Evolutionary conservation across 2,329 filamentous ascomycete species (phyloP).

Genomic region (Aspergillus pseudoglaucus): DNA sequence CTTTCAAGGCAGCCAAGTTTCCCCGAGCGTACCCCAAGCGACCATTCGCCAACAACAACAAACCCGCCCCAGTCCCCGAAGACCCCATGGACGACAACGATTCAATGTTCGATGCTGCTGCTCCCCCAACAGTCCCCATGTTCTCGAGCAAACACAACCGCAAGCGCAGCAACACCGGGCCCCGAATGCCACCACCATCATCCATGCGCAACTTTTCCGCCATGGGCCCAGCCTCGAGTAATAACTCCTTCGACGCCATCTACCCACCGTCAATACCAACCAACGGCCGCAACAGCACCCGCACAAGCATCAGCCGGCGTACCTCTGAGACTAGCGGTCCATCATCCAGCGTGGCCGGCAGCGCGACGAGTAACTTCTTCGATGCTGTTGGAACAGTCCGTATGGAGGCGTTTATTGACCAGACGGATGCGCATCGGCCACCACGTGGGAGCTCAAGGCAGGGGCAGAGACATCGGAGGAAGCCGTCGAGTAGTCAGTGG

Average conservation of each 20-base stretch:
- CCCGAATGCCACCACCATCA: slow-evolving; percentile 52
- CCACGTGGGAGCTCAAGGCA: too few relatives aligned
- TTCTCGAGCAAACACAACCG: slow-evolving; percentile 59
- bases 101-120: slow-evolving; percentile 38
- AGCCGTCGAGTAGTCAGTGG: too few relatives aligned
- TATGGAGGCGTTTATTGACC: slow-evolving; percentile 92
- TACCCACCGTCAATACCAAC: slow-evolving; percentile 19
- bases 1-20: slow-evolving; percentile 80
- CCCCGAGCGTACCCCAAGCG: slow-evolving; percentile 38
- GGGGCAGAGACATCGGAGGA: too few relatives aligned
- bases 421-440: slow-evolving; percentile 27
- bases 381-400: slow-evolving; percentile 84
- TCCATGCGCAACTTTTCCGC: slow-evolving; percentile 70
- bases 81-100: slow-evolving; percentile 19
- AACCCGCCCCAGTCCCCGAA: slow-evolving; percentile 28
- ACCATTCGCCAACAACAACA: slow-evolving; percentile 29
- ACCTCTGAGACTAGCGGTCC: slow-evolving; percentile 47
- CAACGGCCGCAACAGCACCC: slow-evolving; percentile 26
- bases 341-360: slow-evolving; percentile 31
- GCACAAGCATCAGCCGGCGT: slow-evolving; percentile 44
- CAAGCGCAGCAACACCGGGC: slow-evolving; percentile 84
- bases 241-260: slow-evolving; percentile 56
- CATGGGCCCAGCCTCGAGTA: slow-evolving; percentile 40
- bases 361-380: slow-evolving; percentile 60
- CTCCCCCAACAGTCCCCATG: slow-evolving; percentile 48